Conservation (phyloP, 2,329 filamentous ascomycete species). For the Tolypocladium tundrense region DNA sequence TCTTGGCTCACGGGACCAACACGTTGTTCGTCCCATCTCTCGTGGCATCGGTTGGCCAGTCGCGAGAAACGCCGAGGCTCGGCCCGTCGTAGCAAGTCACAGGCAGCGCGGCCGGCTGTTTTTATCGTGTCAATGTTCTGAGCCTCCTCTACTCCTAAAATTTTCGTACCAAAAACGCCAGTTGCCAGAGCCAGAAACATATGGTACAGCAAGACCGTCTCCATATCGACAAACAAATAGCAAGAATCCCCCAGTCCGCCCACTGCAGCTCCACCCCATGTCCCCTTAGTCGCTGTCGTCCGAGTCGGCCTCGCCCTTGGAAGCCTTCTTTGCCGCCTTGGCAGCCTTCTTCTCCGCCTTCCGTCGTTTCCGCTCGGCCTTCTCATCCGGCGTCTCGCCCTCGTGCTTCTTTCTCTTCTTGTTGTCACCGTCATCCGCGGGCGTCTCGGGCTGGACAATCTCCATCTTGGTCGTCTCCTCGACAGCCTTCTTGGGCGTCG, state of each 20-base stretch:
- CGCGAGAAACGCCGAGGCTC: not conserved
- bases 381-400: constrained; percentile 62
- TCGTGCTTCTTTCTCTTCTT: constrained; percentile 76
- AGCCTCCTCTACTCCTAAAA: constrained; percentile 4
- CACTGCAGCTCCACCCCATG: not conserved
- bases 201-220: constrained; percentile 12
- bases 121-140: not conserved
- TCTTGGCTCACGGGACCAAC: not conserved
- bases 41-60: not conserved
- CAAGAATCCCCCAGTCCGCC: constrained; percentile 2
- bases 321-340: constrained; percentile 45
- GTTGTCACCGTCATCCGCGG: constrained; percentile 43
- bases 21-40: not conserved
- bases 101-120: not conserved
- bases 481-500: constrained; percentile 24
- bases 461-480: constrained; percentile 27
- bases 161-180: constrained; percentile 12
- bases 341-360: constrained; percentile 52
- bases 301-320: constrained; percentile 39
- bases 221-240: constrained; percentile 7
- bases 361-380: constrained; percentile 48
- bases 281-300: constrained; percentile 19
- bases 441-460: constrained; percentile 22
- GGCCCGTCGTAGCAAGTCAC: not conserved
- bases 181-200: constrained; percentile 7